Evolutionary conservation across 768 basidiomycete genomes (phyloP), one percentile per base, ranked within the genome.

Genomic region (Collybiopsis luxurians): DNA sequence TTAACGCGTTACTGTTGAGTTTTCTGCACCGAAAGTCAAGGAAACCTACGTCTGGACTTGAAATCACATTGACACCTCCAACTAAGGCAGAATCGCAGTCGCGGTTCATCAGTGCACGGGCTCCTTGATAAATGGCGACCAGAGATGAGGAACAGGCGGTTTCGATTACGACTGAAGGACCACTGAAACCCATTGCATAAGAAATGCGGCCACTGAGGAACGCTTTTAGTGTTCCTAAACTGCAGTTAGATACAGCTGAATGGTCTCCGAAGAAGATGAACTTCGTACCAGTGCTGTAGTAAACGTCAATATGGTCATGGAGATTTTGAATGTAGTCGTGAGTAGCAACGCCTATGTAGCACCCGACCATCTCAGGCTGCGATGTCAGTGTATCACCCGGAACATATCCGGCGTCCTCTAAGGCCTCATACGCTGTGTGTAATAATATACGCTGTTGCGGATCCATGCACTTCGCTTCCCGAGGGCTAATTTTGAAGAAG

Each of bases 81-180:
- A 85, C 89, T 27, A 91, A 69, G 0, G 86, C 86, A 24, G 86
- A 78, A 60, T 79, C 72, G 64, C 89, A 90, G 65, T 91, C 89
- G 17, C 76, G 69, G 55, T 78, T 79, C 68, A 78, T 73, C 28
- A 91, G 69, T 0, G 87, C 84, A 44, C 88, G 83, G 47, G 79
- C 83, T 0, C 84, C 89, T 60, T 85, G 85, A 68, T 90, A 80
- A 26, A 90, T 71, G 9, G 87, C 86, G 13, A 86, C 80, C 30
- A 77, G 70, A 4, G 87, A 87, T 3, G 87, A 86, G 7, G 88
- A 90, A 66, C 89, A 90, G 0, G 88, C 86, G 0, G 89, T 90
- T 59, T 91, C 86, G 34, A 88, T 69, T 0, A 87, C 86, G 17
- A 87, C 72, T 0, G 89, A 89, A 1, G 89, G 88, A 0, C 89